Percentiles rank a stretch among this genome's conserved stretches.
These are phyloP conservation scores for Gymnopilus dilepis DNA, from an alignment of 768 basidiomycete genomes.

Conservation along the genomic window DNA sequence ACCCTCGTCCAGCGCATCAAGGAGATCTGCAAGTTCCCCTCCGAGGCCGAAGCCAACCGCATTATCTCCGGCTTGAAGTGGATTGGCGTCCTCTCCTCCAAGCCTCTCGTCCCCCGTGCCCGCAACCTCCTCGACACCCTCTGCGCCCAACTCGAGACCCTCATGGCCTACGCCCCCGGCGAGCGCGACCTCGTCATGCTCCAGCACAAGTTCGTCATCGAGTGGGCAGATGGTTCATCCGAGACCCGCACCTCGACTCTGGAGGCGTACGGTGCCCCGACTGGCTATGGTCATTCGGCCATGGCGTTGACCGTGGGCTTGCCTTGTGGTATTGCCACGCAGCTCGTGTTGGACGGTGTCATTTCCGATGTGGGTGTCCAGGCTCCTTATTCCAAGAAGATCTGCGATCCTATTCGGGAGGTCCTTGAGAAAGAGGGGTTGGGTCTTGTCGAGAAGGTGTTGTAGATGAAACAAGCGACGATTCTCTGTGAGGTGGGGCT, in stretches of 20 bases:
- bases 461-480: conserved; percentile 39
- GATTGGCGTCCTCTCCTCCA: conserved; percentile 89
- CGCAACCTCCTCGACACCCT: conserved; percentile 92
- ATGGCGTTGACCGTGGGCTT: conserved; percentile 94
- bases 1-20: conserved; percentile 76
- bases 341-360: conserved; percentile 88
- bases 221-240: conserved; percentile 76
- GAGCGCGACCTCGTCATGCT: conserved; percentile 98
- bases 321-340: conserved; percentile 92
- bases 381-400: conserved; percentile 86
- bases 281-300: conserved; percentile 71
- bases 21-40: conserved; percentile 74
- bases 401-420: conserved; percentile 76
- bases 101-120: conserved; percentile 63
- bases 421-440: conserved; percentile 76
- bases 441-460: conserved; percentile 69
- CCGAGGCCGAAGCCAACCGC: conserved; percentile 68
- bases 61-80: conserved; percentile 91
- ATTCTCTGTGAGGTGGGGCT: not conserved
- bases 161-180: conserved; percentile 90
- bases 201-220: conserved; percentile 96
- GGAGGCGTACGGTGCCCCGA: conserved; percentile 82
- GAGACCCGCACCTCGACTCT: conserved; percentile 91
- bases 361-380: conserved; percentile 80
- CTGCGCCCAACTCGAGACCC: conserved; percentile 84